Evolutionary conservation across 805 yeast genomes (phyloP).

Genomic region (Jamesozyma hellenica): DNA sequence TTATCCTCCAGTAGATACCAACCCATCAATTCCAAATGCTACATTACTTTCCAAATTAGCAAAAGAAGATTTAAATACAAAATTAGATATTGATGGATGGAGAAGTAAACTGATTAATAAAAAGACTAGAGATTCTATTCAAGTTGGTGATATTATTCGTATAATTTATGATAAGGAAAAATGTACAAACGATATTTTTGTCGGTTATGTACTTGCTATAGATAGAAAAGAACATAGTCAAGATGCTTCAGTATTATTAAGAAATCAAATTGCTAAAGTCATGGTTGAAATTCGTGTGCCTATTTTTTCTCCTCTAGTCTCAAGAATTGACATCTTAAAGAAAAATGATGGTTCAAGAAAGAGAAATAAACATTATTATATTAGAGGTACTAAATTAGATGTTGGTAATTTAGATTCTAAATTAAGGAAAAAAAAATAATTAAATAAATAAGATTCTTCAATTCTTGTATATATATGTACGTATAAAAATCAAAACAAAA

Average conservation of each 20-base stretch:
- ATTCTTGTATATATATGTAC: no score
- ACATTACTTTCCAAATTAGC: constrained; percentile 10
- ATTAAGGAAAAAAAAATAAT: constrained; percentile 25
- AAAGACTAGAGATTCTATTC: constrained; percentile 38
- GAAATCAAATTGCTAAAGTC: constrained; percentile 73
- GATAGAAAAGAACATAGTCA: constrained; percentile 50
- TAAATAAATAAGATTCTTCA: no score
- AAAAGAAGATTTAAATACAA: constrained; percentile 37
- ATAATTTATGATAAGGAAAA: constrained; percentile 54
- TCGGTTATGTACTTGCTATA: constrained; percentile 72
- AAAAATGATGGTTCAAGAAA: constrained; percentile 52
- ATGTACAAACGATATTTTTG: constrained; percentile 48
- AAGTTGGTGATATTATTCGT: constrained; percentile 76
- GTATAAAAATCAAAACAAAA: neutral
- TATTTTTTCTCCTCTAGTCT: constrained; percentile 67
- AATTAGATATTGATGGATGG: constrained; percentile 63
- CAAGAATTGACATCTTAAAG: constrained; percentile 66
- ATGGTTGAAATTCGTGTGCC: constrained; percentile 82
- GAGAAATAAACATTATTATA: constrained; percentile 82
- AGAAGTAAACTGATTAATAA: constrained; percentile 47
- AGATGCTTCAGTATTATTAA: constrained; percentile 65
- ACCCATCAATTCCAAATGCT: constrained; percentile 1
- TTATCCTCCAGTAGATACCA: constrained; percentile 20
- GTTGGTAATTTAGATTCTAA: constrained; percentile 56
- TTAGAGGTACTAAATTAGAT: constrained; percentile 69